These are phyloP conservation scores for Boletus sp. DNA, from an alignment of 768 basidiomycete species.

Conservation along the genomic window DNA sequence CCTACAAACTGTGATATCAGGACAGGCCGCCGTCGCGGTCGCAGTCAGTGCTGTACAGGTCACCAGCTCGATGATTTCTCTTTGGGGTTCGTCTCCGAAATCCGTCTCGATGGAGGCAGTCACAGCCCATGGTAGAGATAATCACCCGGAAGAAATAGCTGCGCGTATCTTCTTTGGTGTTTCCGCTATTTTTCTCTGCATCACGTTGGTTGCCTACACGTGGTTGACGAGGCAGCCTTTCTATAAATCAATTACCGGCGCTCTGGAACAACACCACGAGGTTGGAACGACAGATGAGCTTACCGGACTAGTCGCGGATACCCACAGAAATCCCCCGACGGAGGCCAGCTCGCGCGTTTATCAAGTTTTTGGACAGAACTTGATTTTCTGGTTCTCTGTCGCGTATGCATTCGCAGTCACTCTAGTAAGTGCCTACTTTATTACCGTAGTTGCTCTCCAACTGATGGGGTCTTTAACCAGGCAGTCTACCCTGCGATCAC, in stretches of 20 bases:
- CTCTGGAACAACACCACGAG: constrained; percentile 40
- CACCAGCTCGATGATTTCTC: constrained; percentile 55
- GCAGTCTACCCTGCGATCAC: constrained; percentile 88
- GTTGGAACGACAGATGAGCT: constrained; percentile 25
- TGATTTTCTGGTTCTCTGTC: constrained; percentile 66
- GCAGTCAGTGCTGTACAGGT: constrained; percentile 77
- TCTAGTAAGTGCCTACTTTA: constrained; percentile 48
- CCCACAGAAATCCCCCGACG: constrained; percentile 19
- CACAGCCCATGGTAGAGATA: constrained; percentile 25
- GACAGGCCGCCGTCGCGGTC: constrained; percentile 83
- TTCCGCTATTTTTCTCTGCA: constrained; percentile 61
- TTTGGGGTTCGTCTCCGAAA: constrained; percentile 42
- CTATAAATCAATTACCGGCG: constrained; percentile 54
- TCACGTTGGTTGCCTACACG: constrained; percentile 49
- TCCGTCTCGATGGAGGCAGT: constrained; percentile 16
- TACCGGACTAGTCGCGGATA: constrained; percentile 35
- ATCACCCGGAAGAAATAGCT: constrained; percentile 59
- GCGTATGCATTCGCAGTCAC: constrained; percentile 78
- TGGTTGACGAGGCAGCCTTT: constrained; percentile 57
- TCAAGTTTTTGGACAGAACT: constrained; percentile 60
- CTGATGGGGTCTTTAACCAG: constrained; percentile 37
- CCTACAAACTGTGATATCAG: constrained; percentile 75
- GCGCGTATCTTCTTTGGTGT: constrained; percentile 73
- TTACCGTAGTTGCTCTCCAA: neutral
- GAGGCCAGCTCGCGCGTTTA: constrained; percentile 44